Evolutionary conservation across 2,329 filamentous ascomycete species (phyloP), one percentile per base, ranked within the genome.

Genomic region (Tolypocladium tundrense): DNA sequence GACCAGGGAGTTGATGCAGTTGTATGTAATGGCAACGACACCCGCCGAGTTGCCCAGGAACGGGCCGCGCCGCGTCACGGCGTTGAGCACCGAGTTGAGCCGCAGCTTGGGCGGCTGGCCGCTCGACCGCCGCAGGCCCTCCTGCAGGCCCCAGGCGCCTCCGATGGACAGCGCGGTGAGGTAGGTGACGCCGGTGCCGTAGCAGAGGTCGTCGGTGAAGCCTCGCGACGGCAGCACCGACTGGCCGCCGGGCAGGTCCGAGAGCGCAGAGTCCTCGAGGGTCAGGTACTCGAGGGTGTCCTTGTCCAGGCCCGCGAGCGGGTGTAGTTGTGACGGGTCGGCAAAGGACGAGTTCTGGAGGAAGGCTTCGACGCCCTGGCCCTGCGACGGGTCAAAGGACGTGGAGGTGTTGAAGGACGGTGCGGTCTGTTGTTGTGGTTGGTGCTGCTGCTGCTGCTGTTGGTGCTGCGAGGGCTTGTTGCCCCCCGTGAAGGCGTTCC

Each of bases 151-250:
- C 93, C 93, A 97, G 58, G 85, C 87, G 64, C 94, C 94, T 73
- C 94, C 94, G 64, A 95, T 71, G 45, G 88, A 83, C 67, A 99
- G 79, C 8, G 89, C 94, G n/a, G 89, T 79, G 60, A 99, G 80
- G 72, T 99, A 99, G 70, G 91, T 96, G 61, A 93, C 87, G 67
- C 94, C 94, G 27, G 94, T 95, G 69, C 95, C 94, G 73, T 99
- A 99, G 77, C 94, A 97, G 60, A 99, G 84, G 73, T 99, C 94
- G 71, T 99, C 94, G 60, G 92, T 96, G 86, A 96, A 99, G 71
- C 94, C 94, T 72, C 94, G 88, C 58, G 92, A 97, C 50, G 95
- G 94, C 57, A 99, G 83, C 57, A 92, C 88, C 50, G 93, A 95
- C 71, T 90, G 88, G 60, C 86, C 83, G 68, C 91, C 92, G 54